A percentile compares a stretch with the other conserved stretches of the same genome.
phyloP scores from a whole-genome alignment of 179 eudicot genomes.

The Beta macrorhiza region DNA sequence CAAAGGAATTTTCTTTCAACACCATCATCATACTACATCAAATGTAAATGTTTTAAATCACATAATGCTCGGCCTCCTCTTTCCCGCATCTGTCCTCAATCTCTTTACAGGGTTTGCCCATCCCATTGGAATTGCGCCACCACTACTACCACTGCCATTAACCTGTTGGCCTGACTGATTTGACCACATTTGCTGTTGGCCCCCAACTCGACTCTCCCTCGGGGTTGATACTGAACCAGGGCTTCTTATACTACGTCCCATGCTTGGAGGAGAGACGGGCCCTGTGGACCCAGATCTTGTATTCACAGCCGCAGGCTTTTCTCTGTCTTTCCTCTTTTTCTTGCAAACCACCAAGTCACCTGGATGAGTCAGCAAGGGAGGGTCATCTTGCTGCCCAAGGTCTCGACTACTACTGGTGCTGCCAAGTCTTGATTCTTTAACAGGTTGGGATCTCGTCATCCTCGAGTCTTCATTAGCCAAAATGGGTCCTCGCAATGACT shows the following conservation, averaged over 20 bases:
- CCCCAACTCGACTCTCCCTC: slow-evolving; percentile 41
- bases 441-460: slow-evolving; percentile 34
- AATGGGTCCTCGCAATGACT: slow-evolving; percentile 42
- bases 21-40: slow-evolving; percentile 5
- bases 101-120: slow-evolving; percentile 98
- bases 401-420: slow-evolving; percentile 45
- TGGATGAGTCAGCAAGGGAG: slow-evolving; percentile 63
- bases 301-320: slow-evolving; percentile 51
- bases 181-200: slow-evolving; percentile 49
- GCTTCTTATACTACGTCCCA: slow-evolving; percentile 56
- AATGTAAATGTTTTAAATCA: slow-evolving; percentile 28
- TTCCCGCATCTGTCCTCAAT: slow-evolving; percentile 81
- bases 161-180: slow-evolving; percentile 48
- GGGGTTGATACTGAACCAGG: slow-evolving; percentile 52
- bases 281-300: slow-evolving; percentile 65
- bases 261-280: slow-evolving; percentile 76
- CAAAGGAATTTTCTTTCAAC: slow-evolving; percentile 15
- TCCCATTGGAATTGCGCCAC: slow-evolving; percentile 48
- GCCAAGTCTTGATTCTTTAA: slow-evolving; percentile 55
- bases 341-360: slow-evolving; percentile 94
- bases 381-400: slow-evolving; percentile 32
- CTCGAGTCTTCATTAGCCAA: slow-evolving; percentile 42
- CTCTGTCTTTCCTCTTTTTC: slow-evolving; percentile 91
- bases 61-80: slow-evolving; percentile 73
- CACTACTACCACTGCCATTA: slow-evolving; percentile 43